These are phyloP conservation scores for Pseudocercospora pini-densiflorae DNA, from an alignment of 2,329 filamentous ascomycete genomes.

Conservation along the genomic window DNA sequence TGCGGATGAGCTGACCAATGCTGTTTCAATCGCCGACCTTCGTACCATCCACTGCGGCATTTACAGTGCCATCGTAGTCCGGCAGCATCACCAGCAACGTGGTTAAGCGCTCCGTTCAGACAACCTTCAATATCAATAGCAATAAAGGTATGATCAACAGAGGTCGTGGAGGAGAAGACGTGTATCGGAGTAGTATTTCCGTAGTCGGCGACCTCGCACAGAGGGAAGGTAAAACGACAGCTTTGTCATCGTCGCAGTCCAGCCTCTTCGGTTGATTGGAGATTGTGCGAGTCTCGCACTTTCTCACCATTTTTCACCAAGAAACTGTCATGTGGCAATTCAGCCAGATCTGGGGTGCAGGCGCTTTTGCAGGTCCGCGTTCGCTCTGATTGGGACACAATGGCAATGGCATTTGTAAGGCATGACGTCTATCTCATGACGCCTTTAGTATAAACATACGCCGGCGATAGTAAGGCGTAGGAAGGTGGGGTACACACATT, in stretches of 20 bases:
- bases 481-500: conserved; percentile 4
- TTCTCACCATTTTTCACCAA: neutral
- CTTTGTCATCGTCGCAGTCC: neutral
- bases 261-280: too few relatives aligned
- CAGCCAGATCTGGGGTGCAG: neutral
- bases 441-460: neutral
- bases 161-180: too few relatives aligned
- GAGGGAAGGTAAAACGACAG: neutral
- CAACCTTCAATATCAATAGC: too few relatives aligned
- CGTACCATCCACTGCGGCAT: too few relatives aligned
- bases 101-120: too few relatives aligned
- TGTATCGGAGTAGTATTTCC: neutral
- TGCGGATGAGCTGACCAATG: too few relatives aligned
- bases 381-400: neutral
- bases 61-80: too few relatives aligned
- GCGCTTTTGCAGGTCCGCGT: neutral
- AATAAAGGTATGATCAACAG: too few relatives aligned
- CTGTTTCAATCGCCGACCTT: too few relatives aligned
- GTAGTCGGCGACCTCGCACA: neutral
- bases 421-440: conserved; percentile 4
- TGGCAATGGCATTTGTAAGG: conserved; percentile 10
- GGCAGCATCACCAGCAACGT: too few relatives aligned
- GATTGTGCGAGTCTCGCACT: neutral
- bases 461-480: neutral
- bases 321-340: neutral